These are phyloP conservation scores for Penicillium fuscoglaucum DNA, from an alignment of 2,329 filamentous ascomycete genomes.

Conservation along the genomic window DNA sequence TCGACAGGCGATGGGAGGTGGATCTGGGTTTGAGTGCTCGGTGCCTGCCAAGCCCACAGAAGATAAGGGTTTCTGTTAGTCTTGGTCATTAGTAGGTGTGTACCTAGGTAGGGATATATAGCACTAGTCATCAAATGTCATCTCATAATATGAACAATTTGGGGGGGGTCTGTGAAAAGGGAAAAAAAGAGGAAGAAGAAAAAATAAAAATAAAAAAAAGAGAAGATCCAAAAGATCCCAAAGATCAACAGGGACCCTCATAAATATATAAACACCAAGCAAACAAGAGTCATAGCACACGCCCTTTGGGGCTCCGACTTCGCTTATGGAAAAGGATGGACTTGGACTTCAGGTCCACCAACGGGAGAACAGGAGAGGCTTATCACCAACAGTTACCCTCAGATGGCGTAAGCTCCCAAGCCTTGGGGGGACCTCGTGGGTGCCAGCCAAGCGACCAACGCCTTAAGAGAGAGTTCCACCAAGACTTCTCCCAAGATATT, in stretches of 20 bases:
- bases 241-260: background rate
- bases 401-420: conserved; percentile 3
- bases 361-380: background rate
- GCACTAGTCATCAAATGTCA: background rate
- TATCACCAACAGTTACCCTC: background rate
- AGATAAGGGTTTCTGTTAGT: conserved; percentile 20
- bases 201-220: background rate
- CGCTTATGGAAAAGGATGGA: background rate
- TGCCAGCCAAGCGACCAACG: background rate
- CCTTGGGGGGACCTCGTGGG: background rate
- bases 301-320: conserved; percentile 10
- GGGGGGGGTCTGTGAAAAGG: background rate
- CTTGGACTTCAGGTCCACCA: conserved; percentile 2
- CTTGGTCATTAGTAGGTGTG: conserved; percentile 3
- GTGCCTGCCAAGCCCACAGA: conserved; percentile 4
- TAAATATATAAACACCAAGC: conserved; percentile 5
- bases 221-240: background rate
- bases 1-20: conserved; percentile 4
- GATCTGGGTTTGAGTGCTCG: conserved; percentile 15
- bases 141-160: background rate
- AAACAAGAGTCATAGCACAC: conserved; percentile 6
- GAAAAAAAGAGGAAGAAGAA: background rate
- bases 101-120: background rate
- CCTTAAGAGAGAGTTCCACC: background rate
- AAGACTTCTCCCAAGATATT: background rate